Base-by-base conservation (phyloP, 305 asterid genomes). In the Solanum hybrid region DNA sequence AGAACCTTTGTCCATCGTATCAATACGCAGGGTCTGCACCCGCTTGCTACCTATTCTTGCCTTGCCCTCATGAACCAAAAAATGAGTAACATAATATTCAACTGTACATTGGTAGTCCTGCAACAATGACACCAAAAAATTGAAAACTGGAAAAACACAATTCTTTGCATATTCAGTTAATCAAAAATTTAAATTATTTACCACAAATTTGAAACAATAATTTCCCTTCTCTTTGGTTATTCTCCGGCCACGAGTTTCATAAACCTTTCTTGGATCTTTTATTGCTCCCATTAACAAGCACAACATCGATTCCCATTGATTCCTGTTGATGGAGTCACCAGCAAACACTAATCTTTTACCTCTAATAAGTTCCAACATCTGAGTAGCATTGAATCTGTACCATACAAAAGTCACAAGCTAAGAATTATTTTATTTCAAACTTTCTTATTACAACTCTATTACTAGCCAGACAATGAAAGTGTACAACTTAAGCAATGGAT, bases 261-360 rank as follows among this genome's bases (percentile, higher is more conserved):
- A 95, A 11, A 96, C 99, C 92, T 92, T 96, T 93, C 88, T 95
- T n/a, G 96, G 98, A 92, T 96, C 98, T 73, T 92, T 92, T 64
- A 96, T 92, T 10, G 93, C 98, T 91, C 97, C 93, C 94, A 93
- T 92, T 92, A 97, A 90, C 94, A 97, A 90, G 91, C 99, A 97
- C 60, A 97, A 92, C 99, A 96, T 95, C 37, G 99, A 97, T 51
- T 97, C 99, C 99, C 98, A 96, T 84, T 97, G 98, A 77, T 97
- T 97, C 89, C 98, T 93, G 88, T 97, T 97, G 73, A 96, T 89
- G 5, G 99, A 97, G 92, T 97, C 99, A 1, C 99, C 99, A 34
- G 95, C 96, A 88, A 97, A 96, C 12, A 96, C 98, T 89, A 97
- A 86, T 90, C 99, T 94, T 95, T 97, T 97, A 38, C 99, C 98